Conservation (phyloP, 2,329 filamentous ascomycete genomes). For the Alternaria sp. region DNA sequence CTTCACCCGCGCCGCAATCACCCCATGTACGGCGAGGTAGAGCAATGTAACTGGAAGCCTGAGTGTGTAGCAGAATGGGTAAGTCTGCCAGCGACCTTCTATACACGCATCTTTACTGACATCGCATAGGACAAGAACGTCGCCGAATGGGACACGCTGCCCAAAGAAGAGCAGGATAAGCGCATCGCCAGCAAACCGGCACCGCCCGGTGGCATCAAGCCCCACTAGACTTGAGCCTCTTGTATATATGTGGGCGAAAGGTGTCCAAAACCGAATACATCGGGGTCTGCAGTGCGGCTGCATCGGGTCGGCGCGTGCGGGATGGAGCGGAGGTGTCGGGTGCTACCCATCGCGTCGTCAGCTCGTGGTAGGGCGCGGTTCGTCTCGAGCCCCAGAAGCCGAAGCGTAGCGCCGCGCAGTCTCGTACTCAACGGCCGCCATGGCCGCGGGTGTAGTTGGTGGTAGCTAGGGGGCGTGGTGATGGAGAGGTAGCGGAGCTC, state of each 20-base stretch:
- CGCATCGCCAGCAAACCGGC: slow-evolving; percentile 49
- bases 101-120: slow-evolving; percentile 1
- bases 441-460: background rate
- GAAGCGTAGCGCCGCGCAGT: background rate
- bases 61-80: slow-evolving; percentile 69
- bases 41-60: slow-evolving; percentile 72
- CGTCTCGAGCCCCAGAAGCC: background rate
- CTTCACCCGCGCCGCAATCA: slow-evolving; percentile 71
- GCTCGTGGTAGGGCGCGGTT: background rate
- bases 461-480: background rate
- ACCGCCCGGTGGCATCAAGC: background rate
- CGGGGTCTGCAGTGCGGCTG: background rate
- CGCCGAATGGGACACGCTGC: slow-evolving; percentile 64
- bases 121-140: slow-evolving; percentile 61
- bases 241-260: background rate
- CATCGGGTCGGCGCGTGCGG: background rate
- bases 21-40: slow-evolving; percentile 72
- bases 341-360: background rate
- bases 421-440: background rate
- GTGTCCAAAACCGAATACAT: background rate
- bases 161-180: slow-evolving; percentile 65
- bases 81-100: slow-evolving; percentile 3
- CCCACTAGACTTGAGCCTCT: background rate
- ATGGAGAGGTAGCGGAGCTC: background rate
- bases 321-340: background rate